A percentile compares a stretch with the other conserved stretches of the same genome.
Conservation (phyloP, 441 rosid genomes). For the Aleurites moluccanus region DNA sequence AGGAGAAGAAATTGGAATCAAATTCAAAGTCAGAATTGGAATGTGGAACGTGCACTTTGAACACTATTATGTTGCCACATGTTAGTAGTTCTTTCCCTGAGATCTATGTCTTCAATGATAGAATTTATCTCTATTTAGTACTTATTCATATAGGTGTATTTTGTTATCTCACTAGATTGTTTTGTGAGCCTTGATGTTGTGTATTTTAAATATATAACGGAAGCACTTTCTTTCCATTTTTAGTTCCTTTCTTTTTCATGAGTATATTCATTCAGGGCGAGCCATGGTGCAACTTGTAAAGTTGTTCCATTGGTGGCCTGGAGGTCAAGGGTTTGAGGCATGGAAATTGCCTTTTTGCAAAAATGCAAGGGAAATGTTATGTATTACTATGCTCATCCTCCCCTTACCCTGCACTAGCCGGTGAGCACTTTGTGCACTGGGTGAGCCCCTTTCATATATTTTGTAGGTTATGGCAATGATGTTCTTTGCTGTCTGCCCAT, state of each 20-base stretch:
- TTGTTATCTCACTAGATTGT: background rate
- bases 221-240: background rate
- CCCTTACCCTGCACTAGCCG: too few species aligned
- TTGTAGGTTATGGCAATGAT: background rate
- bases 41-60: conserved; percentile 38
- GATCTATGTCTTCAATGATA: background rate
- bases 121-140: conserved; percentile 4
- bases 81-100: conserved; percentile 39
- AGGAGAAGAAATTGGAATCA: conserved; percentile 69
- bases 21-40: conserved; percentile 52
- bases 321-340: too few species aligned
- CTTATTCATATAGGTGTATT: too few species aligned
- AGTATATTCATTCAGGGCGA: background rate
- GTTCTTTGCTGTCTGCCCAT: conserved; percentile 1
- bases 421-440: too few species aligned
- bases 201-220: background rate
- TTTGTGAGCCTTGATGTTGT: background rate
- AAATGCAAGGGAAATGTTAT: too few species aligned
- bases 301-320: too few species aligned
- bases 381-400: too few species aligned
- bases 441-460: background rate
- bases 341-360: too few species aligned
- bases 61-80: conserved; percentile 36
- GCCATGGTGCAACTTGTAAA: too few species aligned
- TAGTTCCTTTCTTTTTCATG: background rate